Evolutionary conservation across 352 stramenopile genomes (phyloP), one percentile per base, ranked within the genome.

Genomic region (Phytophthora pistaciae): DNA sequence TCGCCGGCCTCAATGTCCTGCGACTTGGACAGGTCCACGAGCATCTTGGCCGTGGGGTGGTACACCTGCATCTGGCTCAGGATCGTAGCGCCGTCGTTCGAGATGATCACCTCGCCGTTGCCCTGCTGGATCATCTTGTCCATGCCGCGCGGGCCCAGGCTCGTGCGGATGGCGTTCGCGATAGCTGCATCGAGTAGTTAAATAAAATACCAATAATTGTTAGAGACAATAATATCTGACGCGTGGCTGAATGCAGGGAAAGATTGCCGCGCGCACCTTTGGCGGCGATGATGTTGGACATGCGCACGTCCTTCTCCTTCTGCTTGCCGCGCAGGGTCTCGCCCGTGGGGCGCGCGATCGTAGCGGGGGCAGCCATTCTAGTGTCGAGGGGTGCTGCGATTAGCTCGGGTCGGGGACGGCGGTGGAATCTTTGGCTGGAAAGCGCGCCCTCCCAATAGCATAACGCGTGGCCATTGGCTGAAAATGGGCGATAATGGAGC

Each of bases 31-130:
- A 99, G 88, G 72, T 99, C 97, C 67, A 99, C 98, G 58, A 99
- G 87, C 98, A 99, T 99, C 89, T 99, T 99, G 54, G 98, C 98
- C 23, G 97, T 98, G n/a, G 98, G 98, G 86, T 99, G 98, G 72
- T 98, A 98, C 72, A 98, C 94, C 74, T 97, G 90, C 96, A 99
- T 99, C 77, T 99, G 98, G 68, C 85, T 97, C 21, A 99, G 77
- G 79, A 99, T 99, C 11, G 98, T 99, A n/a, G 98, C 98, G 56
- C 98, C 98, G 78, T 99, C 98, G 84, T 99, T 99, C 44, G 95
- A 99, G 74, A 99, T 99, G 56, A 99, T 92, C 50, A 99, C 98
- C 75, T 99, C 98, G 57, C 98, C 98, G 72, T 99, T 96, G 61
- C 91, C 90, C 58, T 98, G 91, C 80, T 99, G 94, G 78, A 99